Evolutionary conservation across 306 rosid species (phyloP).

Genomic region (Casuarina cunninghamiana): DNA sequence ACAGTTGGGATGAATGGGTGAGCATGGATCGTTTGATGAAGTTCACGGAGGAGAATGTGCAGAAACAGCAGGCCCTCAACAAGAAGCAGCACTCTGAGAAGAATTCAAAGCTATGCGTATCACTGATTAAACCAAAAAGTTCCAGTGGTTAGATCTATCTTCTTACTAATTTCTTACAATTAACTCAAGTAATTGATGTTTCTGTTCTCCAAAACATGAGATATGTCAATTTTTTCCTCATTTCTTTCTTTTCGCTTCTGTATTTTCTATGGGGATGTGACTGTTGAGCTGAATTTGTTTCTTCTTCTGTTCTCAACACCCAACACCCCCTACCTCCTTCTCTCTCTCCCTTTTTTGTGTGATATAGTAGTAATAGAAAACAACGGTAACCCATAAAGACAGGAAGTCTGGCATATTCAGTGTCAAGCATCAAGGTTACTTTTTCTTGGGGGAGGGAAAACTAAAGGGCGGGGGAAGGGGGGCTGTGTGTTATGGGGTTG

Average conservation of each 20-base stretch:
- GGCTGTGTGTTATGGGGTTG: too few relatives aligned
- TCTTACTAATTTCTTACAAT: slow-evolving; percentile 22
- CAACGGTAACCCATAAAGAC: background rate
- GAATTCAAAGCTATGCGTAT: slow-evolving; percentile 34
- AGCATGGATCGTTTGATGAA: slow-evolving; percentile 63
- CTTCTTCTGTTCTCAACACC: background rate
- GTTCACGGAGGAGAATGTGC: slow-evolving; percentile 57
- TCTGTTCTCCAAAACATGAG: background rate
- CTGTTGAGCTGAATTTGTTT: background rate
- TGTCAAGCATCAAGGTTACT: background rate
- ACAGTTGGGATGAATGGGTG: slow-evolving; percentile 98
- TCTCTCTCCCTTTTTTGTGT: background rate
- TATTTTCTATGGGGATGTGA: too few relatives aligned
- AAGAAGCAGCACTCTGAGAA: slow-evolving; percentile 45
- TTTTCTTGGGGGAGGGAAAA: too few relatives aligned
- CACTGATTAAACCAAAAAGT: slow-evolving; percentile 44
- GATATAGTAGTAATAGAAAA: background rate
- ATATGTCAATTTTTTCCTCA: background rate
- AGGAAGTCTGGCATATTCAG: background rate
- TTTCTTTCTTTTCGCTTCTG: background rate
- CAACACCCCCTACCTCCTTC: background rate
- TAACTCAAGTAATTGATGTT: background rate
- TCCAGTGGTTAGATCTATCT: slow-evolving; percentile 40
- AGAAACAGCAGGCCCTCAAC: slow-evolving; percentile 32
- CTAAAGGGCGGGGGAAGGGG: too few relatives aligned